These are phyloP conservation scores for Stropharia rugosoannulata DNA, from an alignment of 768 basidiomycete genomes.

Conservation along the genomic window DNA sequence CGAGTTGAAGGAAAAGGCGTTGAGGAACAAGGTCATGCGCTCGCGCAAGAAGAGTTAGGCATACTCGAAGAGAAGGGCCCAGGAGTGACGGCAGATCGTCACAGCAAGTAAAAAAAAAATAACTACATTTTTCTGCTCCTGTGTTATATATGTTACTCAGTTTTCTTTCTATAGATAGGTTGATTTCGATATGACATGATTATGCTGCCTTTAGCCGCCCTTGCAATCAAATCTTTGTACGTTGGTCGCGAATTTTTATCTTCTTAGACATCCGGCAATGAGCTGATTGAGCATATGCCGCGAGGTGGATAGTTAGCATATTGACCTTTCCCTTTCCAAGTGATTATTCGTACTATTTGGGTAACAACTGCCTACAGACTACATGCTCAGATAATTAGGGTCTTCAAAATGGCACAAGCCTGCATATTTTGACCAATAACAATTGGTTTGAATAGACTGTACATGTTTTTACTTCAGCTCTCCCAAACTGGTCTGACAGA, in stretches of 20 bases:
- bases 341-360: too few species aligned
- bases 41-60: slow-evolving; percentile 49
- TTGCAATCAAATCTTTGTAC: background rate
- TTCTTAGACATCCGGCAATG: too few species aligned
- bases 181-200: background rate
- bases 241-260: background rate
- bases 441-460: too few species aligned
- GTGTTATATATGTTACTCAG: background rate
- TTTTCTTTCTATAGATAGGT: background rate
- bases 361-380: too few species aligned
- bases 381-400: too few species aligned
- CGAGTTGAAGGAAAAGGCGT: slow-evolving; percentile 77
- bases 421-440: too few species aligned
- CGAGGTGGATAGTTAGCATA: too few species aligned
- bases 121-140: background rate
- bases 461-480: too few species aligned
- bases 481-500: too few species aligned
- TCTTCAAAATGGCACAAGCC: too few species aligned
- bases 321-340: too few species aligned
- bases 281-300: too few species aligned
- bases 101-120: background rate
- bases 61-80: background rate
- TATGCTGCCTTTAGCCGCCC: background rate
- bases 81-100: background rate
- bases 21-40: slow-evolving; percentile 79